Conservation (phyloP, 2,329 filamentous ascomycete genomes). For the Aspergillus sojae region DNA sequence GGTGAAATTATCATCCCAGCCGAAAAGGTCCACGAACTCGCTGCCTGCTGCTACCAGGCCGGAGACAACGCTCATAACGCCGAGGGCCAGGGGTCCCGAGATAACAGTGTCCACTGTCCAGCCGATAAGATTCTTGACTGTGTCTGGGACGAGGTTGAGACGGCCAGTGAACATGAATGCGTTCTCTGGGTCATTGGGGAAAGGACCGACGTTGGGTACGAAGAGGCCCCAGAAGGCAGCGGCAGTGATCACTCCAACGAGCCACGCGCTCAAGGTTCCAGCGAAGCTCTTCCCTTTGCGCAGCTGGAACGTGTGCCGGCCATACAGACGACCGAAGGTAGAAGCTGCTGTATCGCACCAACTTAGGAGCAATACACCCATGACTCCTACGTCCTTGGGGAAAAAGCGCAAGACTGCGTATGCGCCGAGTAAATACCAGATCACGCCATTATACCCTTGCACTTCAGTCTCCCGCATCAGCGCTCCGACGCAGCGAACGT, state of each 20-base stretch:
- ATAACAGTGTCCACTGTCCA: slow-evolving; percentile 64
- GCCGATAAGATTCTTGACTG: slow-evolving; percentile 62
- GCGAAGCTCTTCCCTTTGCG: slow-evolving; percentile 89
- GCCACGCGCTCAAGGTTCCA: slow-evolving; percentile 80
- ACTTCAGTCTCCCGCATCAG: slow-evolving; percentile 98
- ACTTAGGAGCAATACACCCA: slow-evolving; percentile 85
- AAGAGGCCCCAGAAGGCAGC: slow-evolving; percentile 87
- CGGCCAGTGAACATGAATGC: slow-evolving; percentile 80
- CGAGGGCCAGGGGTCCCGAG: slow-evolving; percentile 71
- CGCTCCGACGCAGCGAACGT: slow-evolving; percentile 81
- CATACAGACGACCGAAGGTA: slow-evolving; percentile 89
- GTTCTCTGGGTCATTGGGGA: slow-evolving; percentile 68
- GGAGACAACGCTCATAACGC: slow-evolving; percentile 79
- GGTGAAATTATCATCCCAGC: slow-evolving; percentile 96
- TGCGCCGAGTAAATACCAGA: slow-evolving; percentile 91
- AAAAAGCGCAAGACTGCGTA: slow-evolving; percentile 85
- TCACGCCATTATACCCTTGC: slow-evolving; percentile 91
- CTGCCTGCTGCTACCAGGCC: slow-evolving; percentile 87
- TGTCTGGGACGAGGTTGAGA: slow-evolving; percentile 67
- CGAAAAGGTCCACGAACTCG: slow-evolving; percentile 87
- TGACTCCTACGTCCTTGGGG: slow-evolving; percentile 89
- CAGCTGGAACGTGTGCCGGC: slow-evolving; percentile 82
- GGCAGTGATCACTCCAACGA: slow-evolving; percentile 80
- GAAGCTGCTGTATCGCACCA: slow-evolving; percentile 98
- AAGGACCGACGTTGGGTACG: slow-evolving; percentile 68